Conservation (phyloP, 306 rosid genomes). For the Vigna trinervia region DNA sequence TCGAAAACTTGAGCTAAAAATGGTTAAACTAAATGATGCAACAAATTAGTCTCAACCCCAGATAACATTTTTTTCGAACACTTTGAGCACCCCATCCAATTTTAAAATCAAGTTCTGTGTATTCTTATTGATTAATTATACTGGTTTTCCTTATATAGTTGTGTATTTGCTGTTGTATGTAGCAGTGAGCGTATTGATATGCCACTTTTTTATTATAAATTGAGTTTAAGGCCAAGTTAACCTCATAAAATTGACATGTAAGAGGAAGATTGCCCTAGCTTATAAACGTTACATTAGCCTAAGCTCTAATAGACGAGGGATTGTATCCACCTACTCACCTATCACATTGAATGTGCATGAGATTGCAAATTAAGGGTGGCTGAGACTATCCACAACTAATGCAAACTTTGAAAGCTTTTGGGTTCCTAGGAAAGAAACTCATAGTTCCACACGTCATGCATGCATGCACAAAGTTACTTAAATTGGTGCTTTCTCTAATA, state of each 20-base stretch:
- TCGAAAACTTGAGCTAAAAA: too few species aligned
- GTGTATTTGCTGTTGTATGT: too few species aligned
- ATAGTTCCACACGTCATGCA: not conserved
- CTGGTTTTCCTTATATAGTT: too few species aligned
- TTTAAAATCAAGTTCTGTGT: not conserved
- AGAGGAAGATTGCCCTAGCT: too few species aligned
- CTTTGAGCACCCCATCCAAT: not conserved
- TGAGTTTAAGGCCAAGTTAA: not conserved
- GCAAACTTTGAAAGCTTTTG: slow-evolving; percentile 11
- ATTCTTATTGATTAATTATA: too few species aligned
- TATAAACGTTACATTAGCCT: not conserved
- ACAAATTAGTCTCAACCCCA: not conserved
- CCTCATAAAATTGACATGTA: too few species aligned
- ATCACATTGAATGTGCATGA: not conserved
- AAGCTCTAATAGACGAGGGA: too few species aligned
- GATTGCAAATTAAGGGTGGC: not conserved
- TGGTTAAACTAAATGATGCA: too few species aligned
- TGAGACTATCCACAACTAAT: not conserved
- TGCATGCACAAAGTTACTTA: not conserved
- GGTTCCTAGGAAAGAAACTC: not conserved
- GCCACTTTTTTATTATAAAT: too few species aligned
- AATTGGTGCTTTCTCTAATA: slow-evolving; percentile 25
- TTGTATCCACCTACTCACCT: not conserved
- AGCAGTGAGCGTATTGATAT: not conserved
- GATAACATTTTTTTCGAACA: not conserved